These are phyloP conservation scores for Plasmodium vinckei DNA, from an alignment of 169 alveolate genomes.

Conservation along the genomic window DNA sequence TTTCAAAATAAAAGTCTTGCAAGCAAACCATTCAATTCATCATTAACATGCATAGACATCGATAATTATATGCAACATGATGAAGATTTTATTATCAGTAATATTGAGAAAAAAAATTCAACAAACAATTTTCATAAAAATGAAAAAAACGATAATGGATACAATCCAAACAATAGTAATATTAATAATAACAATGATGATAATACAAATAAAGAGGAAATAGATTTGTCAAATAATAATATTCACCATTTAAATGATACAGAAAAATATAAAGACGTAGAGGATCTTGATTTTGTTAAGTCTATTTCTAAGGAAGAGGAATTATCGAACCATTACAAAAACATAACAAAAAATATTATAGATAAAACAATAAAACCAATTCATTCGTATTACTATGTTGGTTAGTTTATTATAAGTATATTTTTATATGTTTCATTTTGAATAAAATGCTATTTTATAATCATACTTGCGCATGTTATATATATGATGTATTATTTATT, in stretches of 20 bases:
- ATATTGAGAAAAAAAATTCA: conserved; percentile 12
- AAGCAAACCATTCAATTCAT: conserved; percentile 58
- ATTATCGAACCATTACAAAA: conserved; percentile 53
- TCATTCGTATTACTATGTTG: conserved; percentile 69
- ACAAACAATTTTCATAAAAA: conserved; percentile 1
- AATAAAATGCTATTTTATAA: background rate
- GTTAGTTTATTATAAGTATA: conserved; percentile 8
- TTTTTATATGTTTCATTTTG: no score
- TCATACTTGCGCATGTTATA: background rate
- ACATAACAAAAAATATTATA: conserved; percentile 58
- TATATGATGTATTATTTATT: background rate
- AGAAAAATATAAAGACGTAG: background rate
- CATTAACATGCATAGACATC: conserved; percentile 63
- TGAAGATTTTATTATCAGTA: conserved; percentile 60
- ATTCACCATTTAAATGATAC: background rate
- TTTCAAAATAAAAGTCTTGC: conserved; percentile 64
- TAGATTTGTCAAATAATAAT: background rate
- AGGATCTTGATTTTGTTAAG: conserved; percentile 5
- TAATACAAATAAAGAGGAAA: background rate
- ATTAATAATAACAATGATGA: background rate
- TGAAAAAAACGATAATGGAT: background rate
- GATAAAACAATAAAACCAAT: conserved; percentile 67
- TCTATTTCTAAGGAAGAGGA: conserved; percentile 54
- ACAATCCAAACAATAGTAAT: background rate
- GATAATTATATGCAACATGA: conserved; percentile 67